phyloP scores from a whole-genome alignment of 208 protist species.

The Trypanosomatidae sp. region DNA sequence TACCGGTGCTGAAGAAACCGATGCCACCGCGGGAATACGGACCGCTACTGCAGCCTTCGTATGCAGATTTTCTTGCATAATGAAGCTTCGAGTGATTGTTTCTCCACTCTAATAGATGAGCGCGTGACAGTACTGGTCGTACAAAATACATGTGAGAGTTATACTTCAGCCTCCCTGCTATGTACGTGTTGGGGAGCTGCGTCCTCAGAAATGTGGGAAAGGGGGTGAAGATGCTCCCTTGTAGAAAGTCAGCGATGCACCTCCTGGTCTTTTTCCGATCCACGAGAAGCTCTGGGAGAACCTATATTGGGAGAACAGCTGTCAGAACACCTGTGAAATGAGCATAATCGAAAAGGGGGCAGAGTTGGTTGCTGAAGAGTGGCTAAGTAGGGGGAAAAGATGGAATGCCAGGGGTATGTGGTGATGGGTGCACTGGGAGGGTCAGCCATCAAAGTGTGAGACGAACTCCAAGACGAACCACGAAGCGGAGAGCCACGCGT shows the following conservation, averaged over 20 bases:
- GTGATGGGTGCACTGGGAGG: background rate
- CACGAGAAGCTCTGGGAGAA: background rate
- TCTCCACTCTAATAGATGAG: background rate
- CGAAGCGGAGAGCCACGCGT: background rate
- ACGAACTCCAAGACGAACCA: background rate
- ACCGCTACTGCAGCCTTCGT: background rate
- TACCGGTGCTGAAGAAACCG: background rate
- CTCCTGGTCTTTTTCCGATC: background rate
- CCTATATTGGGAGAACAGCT: background rate
- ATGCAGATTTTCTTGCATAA: background rate
- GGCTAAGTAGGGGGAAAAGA: background rate
- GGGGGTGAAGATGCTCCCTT: background rate
- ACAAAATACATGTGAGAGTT: background rate
- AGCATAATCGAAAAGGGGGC: background rate
- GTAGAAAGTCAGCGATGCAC: background rate
- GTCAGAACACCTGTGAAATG: background rate
- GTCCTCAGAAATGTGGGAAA: background rate
- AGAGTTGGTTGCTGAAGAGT: background rate
- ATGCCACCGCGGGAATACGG: constrained; percentile 1
- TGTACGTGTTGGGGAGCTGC: background rate
- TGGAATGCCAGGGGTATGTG: background rate
- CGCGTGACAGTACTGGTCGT: background rate
- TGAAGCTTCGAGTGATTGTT: background rate
- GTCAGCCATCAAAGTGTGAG: background rate
- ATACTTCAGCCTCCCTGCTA: background rate